Conservation (phyloP, 345 rosid genomes). For the Rhodomyrtus tomentosa region DNA sequence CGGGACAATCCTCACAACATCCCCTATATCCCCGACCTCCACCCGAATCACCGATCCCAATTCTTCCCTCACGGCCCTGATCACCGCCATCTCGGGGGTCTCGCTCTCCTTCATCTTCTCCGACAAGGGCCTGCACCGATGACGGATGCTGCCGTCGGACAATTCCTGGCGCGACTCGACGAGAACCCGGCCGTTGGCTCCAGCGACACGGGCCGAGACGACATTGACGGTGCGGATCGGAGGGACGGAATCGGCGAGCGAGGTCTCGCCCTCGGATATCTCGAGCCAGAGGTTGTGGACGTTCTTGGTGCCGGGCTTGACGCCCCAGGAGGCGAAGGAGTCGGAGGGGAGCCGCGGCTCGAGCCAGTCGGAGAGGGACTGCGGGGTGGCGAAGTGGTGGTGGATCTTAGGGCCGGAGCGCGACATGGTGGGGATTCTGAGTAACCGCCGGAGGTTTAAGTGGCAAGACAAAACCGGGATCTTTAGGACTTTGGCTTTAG, state of each 20-base stretch:
- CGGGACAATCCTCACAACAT: constrained; percentile 30
- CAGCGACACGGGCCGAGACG: constrained; percentile 45
- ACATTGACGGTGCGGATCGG: constrained; percentile 75
- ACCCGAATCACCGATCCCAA: constrained; percentile 41
- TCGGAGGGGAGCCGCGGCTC: constrained; percentile 68
- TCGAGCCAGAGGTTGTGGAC: constrained; percentile 97
- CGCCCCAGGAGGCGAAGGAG: constrained; percentile 80
- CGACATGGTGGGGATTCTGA: constrained; percentile 36
- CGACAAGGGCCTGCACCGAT: constrained; percentile 58
- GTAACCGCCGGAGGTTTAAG: constrained; percentile 31
- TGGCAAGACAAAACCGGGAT: constrained; percentile 28
- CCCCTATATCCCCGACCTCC: background rate
- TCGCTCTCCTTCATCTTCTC: constrained; percentile 91
- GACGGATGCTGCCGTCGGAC: constrained; percentile 63
- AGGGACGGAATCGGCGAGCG: constrained; percentile 55
- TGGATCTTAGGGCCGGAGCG: constrained; percentile 4
- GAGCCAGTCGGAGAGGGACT: constrained; percentile 87
- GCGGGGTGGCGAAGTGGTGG: constrained; percentile 50
- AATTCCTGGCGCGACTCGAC: constrained; percentile 75
- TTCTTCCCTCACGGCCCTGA: constrained; percentile 77
- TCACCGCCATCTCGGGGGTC: constrained; percentile 42
- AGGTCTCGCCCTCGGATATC: constrained; percentile 68
- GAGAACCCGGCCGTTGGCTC: constrained; percentile 22
- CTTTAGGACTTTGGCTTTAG: constrained; percentile 15
- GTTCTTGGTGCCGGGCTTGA: constrained; percentile 90